Conservation (phyloP, 2,329 filamentous ascomycete genomes). For the Teratosphaeria zuluensis region DNA sequence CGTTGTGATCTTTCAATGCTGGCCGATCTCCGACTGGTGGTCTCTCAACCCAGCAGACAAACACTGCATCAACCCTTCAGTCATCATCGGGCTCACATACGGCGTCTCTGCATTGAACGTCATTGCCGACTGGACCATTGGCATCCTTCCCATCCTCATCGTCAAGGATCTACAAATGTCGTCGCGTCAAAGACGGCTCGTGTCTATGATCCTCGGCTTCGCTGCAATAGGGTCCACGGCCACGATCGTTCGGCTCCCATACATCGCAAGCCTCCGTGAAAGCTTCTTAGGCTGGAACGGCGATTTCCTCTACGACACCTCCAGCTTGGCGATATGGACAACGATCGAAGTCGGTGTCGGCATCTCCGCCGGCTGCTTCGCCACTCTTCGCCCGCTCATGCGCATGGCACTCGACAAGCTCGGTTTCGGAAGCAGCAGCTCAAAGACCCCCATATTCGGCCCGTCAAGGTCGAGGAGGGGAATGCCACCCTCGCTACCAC, state of each 20-base stretch:
- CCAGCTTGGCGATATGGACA: slow-evolving; percentile 29
- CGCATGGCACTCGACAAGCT: slow-evolving; percentile 15
- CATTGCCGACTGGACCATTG: slow-evolving; percentile 33
- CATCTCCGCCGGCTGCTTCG: slow-evolving; percentile 36
- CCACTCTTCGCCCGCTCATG: slow-evolving; percentile 41
- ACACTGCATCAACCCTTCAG: slow-evolving; percentile 33
- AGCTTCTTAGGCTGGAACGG: slow-evolving; percentile 23
- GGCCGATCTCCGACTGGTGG: slow-evolving; percentile 46
- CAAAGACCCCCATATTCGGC: neutral
- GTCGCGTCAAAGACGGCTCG: slow-evolving; percentile 26
- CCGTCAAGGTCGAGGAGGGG: slow-evolving; percentile 4
- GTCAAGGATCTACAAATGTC: slow-evolving; percentile 34
- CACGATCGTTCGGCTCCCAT: slow-evolving; percentile 38
- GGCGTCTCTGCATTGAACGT: slow-evolving; percentile 28
- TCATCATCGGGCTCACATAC: slow-evolving; percentile 37
- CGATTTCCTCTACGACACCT: slow-evolving; percentile 35
- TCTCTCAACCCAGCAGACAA: slow-evolving; percentile 28
- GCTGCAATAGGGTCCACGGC: slow-evolving; percentile 43
- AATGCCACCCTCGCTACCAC: neutral
- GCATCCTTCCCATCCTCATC: slow-evolving; percentile 32
- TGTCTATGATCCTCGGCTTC: slow-evolving; percentile 30
- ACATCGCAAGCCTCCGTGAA: slow-evolving; percentile 29
- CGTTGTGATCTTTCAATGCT: slow-evolving; percentile 44
- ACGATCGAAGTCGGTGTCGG: slow-evolving; percentile 26
- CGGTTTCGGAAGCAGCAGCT: slow-evolving; percentile 1